Conservation (phyloP, 2,329 filamentous ascomycete species). For the Fusarium miscanthi region DNA sequence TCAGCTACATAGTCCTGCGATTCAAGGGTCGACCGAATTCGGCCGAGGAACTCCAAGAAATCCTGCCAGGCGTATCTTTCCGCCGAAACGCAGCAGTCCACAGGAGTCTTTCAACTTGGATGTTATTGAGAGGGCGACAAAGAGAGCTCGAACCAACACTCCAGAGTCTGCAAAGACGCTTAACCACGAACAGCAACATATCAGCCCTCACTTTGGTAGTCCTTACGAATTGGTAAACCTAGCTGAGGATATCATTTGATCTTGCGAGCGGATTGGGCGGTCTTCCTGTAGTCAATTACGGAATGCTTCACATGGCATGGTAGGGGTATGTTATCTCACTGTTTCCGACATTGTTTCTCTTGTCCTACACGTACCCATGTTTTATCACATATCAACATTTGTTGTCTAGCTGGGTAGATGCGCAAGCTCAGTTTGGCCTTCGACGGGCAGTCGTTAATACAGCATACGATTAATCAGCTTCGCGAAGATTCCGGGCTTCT, state of each 20-base stretch:
- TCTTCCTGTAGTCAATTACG: neutral
- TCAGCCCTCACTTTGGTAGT: constrained; percentile 41
- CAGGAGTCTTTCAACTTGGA: constrained; percentile 19
- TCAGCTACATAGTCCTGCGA: constrained; percentile 28
- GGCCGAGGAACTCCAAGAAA: constrained; percentile 13
- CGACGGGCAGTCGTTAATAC: neutral
- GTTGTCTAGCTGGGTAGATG: neutral
- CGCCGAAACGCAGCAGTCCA: constrained; percentile 18
- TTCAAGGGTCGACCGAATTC: constrained; percentile 2
- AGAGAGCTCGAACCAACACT: constrained; percentile 56
- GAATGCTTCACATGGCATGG: neutral
- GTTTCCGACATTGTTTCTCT: neutral
- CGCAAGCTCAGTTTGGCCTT: neutral
- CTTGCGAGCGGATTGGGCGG: neutral
- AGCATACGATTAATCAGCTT: neutral
- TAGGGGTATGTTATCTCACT: neutral
- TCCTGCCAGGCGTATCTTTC: constrained; percentile 1
- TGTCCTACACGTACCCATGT: neutral
- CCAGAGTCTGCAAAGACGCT: constrained; percentile 55
- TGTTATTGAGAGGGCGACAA: constrained; percentile 52
- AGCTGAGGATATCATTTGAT: neutral
- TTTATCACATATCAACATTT: neutral
- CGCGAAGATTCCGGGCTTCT: constrained; percentile 7
- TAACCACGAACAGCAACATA: constrained; percentile 57
- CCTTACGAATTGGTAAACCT: constrained; percentile 26